These are phyloP conservation scores for Vicia sativa DNA, from an alignment of 306 rosid genomes.

Conservation along the genomic window DNA sequence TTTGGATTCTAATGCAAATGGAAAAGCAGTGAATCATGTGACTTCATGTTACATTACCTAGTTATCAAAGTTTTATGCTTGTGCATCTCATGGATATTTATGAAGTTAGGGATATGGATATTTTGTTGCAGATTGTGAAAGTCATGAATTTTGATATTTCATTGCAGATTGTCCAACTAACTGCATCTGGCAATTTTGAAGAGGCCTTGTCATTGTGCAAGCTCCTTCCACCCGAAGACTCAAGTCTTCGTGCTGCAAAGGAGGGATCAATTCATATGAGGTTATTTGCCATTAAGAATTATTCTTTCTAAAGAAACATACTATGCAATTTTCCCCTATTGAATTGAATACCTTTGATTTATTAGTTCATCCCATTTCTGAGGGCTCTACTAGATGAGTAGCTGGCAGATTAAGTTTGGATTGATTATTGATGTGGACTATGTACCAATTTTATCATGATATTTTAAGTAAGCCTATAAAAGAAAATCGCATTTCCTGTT, in stretches of 20 bases:
- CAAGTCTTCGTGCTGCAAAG: slow-evolving; percentile 91
- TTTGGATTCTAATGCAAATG: slow-evolving; percentile 33
- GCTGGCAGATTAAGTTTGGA: slow-evolving; percentile 29
- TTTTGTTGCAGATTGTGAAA: slow-evolving; percentile 63
- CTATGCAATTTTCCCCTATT: slow-evolving; percentile 12
- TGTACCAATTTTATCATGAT: slow-evolving; percentile 26
- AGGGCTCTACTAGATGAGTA: slow-evolving; percentile 11
- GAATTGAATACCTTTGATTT: slow-evolving; percentile 24
- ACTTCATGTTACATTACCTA: slow-evolving; percentile 24
- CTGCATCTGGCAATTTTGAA: slow-evolving; percentile 96
- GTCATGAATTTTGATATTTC: slow-evolving; percentile 28
- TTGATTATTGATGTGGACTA: slow-evolving; percentile 16
- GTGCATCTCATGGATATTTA: slow-evolving; percentile 3
- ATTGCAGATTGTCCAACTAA: slow-evolving; percentile 90
- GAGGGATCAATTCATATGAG: slow-evolving; percentile 96
- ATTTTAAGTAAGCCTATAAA: slow-evolving; percentile 1
- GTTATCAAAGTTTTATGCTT: slow-evolving; percentile 19
- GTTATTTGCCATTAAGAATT: slow-evolving; percentile 46
- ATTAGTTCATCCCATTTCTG: slow-evolving; percentile 27
- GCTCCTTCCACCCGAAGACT: slow-evolving; percentile 97
- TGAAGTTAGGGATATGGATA: slow-evolving; percentile 37
- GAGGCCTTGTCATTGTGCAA: slow-evolving; percentile 99
- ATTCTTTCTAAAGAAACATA: slow-evolving; percentile 34
- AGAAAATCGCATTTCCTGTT: slow-evolving; percentile 21
- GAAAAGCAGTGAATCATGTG: slow-evolving; percentile 21